Evolutionary conservation across 2,329 filamentous ascomycete genomes (phyloP).

Genomic region (Aureobasidium mangrovei): DNA sequence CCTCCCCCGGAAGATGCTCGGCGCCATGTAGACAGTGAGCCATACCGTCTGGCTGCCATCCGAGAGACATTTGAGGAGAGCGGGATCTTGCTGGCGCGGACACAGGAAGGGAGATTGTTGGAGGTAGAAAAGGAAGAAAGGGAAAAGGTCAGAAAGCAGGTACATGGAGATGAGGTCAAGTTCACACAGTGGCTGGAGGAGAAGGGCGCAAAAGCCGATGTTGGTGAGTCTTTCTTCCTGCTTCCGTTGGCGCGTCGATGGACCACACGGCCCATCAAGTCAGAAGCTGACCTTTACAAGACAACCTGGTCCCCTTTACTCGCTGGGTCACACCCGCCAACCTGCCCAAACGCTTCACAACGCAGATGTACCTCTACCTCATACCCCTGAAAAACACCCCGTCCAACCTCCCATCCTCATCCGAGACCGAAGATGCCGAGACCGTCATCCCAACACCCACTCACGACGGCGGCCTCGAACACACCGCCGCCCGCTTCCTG

Average conservation of each 20-base stretch:
- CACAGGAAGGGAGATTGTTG: constrained; percentile 47
- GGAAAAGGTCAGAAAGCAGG: constrained; percentile 55
- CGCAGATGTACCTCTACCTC: constrained; percentile 95
- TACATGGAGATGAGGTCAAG: constrained; percentile 57
- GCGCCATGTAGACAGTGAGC: constrained; percentile 60
- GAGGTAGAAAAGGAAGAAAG: constrained; percentile 51
- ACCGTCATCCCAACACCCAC: constrained; percentile 60
- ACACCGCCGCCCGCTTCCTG: constrained; percentile 71
- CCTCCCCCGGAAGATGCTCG: constrained; percentile 41
- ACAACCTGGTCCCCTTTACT: constrained; percentile 70
- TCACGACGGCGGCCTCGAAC: constrained; percentile 59
- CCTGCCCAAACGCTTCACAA: constrained; percentile 71
- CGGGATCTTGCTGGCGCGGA: constrained; percentile 68
- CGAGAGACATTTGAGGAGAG: constrained; percentile 94
- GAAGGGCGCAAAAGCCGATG: constrained; percentile 55
- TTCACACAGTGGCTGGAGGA: constrained; percentile 58
- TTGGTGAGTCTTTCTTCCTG: constrained; percentile 39
- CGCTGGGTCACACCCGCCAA: constrained; percentile 79
- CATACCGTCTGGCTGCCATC: constrained; percentile 75
- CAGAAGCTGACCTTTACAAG: constrained; percentile 27
- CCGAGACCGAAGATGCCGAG: constrained; percentile 29
- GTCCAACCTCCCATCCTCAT: constrained; percentile 22
- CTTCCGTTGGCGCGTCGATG: neutral
- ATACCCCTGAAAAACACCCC: constrained; percentile 47
- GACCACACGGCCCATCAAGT: no score